Evolutionary conservation across 345 rosid genomes (phyloP).

Genomic region (Eucalyptus curtisii): DNA sequence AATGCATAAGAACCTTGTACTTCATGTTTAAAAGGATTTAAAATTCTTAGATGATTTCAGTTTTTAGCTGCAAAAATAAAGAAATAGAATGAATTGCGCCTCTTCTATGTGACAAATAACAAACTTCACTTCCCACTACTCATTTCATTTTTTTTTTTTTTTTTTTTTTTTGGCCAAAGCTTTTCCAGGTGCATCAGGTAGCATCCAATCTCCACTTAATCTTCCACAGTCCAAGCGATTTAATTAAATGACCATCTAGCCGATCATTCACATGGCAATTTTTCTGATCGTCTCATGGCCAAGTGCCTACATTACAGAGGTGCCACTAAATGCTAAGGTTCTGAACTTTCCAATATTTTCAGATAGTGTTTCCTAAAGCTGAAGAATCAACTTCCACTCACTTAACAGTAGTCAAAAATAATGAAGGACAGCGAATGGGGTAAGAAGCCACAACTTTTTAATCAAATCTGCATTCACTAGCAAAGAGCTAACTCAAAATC

Average conservation of each 20-base stretch:
- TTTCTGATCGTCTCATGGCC: background rate
- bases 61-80: background rate
- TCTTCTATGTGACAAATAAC: background rate
- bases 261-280: background rate
- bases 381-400: background rate
- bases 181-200: background rate
- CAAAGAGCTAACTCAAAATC: background rate
- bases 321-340: background rate
- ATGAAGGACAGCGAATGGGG: background rate
- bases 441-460: background rate
- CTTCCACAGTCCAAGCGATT: background rate
- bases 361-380: background rate
- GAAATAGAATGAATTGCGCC: background rate
- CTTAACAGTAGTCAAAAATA: background rate
- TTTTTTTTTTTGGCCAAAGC: background rate
- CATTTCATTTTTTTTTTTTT: background rate
- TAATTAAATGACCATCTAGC: background rate
- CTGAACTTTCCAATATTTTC: background rate
- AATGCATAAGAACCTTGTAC: background rate
- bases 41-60: background rate
- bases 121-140: background rate
- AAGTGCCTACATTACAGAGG: background rate
- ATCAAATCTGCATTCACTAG: background rate
- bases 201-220: background rate
- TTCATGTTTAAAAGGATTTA: background rate